Evolutionary conservation across 2,329 filamentous ascomycete genomes (phyloP).

Genomic region (Cladophialophora bantiana): DNA sequence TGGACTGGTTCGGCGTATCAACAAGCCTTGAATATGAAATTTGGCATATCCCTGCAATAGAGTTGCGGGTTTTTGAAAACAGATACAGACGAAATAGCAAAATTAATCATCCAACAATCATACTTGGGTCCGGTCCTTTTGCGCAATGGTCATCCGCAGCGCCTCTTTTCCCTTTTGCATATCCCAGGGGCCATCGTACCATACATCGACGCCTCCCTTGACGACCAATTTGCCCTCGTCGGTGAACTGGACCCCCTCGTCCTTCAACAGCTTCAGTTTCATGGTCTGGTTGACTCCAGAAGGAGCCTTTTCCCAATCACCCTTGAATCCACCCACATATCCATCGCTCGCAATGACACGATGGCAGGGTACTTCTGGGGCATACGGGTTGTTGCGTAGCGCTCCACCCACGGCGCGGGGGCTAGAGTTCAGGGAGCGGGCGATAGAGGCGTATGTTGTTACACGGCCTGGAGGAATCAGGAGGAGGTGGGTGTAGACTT

Average conservation of each 20-base stretch:
- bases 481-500: slow-evolving; percentile 73
- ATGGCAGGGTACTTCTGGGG: slow-evolving; percentile 54
- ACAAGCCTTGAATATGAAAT: slow-evolving; percentile 28
- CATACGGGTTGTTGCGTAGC: slow-evolving; percentile 52
- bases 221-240: slow-evolving; percentile 38
- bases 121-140: neutral
- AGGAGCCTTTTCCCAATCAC: slow-evolving; percentile 57
- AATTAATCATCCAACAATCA: slow-evolving; percentile 13
- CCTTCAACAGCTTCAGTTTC: slow-evolving; percentile 46
- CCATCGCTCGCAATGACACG: slow-evolving; percentile 42
- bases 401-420: slow-evolving; percentile 50
- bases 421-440: slow-evolving; percentile 56
- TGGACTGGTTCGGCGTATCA: slow-evolving; percentile 18
- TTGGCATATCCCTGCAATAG: slow-evolving; percentile 29
- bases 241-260: slow-evolving; percentile 48
- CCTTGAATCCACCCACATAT: slow-evolving; percentile 56
- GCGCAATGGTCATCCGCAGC: slow-evolving; percentile 10
- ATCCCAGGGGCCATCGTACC: slow-evolving; percentile 37
- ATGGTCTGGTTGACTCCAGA: slow-evolving; percentile 53
- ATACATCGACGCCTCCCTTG: slow-evolving; percentile 20
- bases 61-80: slow-evolving; percentile 22
- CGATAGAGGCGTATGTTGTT: slow-evolving; percentile 78
- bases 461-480: slow-evolving; percentile 78
- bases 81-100: slow-evolving; percentile 15
- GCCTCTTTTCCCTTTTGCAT: slow-evolving; percentile 7